Evolutionary conservation across 2,329 filamentous ascomycete genomes (phyloP).

Genomic region (Aureobasidium sp.): DNA sequence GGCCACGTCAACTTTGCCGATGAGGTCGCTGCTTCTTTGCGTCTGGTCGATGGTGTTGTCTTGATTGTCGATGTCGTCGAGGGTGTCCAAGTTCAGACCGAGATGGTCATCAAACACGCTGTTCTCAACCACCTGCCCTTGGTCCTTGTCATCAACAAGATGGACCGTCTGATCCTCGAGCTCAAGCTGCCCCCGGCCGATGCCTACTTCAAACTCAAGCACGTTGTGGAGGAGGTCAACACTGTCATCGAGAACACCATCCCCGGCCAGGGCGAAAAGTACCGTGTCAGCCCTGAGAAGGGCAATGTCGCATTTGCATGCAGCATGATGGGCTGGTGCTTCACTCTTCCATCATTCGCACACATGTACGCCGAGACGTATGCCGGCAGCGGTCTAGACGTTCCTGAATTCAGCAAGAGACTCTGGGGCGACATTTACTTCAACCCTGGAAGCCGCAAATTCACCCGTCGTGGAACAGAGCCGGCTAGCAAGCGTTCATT

Average conservation of each 20-base stretch:
- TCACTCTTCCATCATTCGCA: slow-evolving; percentile 87
- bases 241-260: slow-evolving; percentile 84
- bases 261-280: slow-evolving; percentile 70
- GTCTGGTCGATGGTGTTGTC: slow-evolving; percentile 85
- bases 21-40: slow-evolving; percentile 81
- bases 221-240: slow-evolving; percentile 98
- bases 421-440: slow-evolving; percentile 97
- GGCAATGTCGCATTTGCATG: slow-evolving; percentile 98
- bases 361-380: slow-evolving; percentile 94
- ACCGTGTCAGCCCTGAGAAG: slow-evolving; percentile 85
- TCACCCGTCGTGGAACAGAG: slow-evolving; percentile 80
- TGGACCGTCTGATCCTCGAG: slow-evolving; percentile 91
- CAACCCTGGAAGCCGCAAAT: slow-evolving; percentile 83
- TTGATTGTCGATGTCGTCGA: slow-evolving; percentile 94
- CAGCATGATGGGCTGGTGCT: slow-evolving; percentile 91
- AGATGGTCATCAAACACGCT: slow-evolving; percentile 94
- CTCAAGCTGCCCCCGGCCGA: slow-evolving; percentile 89
- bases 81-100: slow-evolving; percentile 96
- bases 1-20: slow-evolving; percentile 98
- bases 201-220: slow-evolving; percentile 97
- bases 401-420: slow-evolving; percentile 72
- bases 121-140: slow-evolving; percentile 83
- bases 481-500: slow-evolving; percentile 78
- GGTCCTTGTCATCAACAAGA: slow-evolving; percentile 90
- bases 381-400: slow-evolving; percentile 51